Conservation (phyloP, 1,139 yeast genomes). For the Candida dubliniensis region DNA sequence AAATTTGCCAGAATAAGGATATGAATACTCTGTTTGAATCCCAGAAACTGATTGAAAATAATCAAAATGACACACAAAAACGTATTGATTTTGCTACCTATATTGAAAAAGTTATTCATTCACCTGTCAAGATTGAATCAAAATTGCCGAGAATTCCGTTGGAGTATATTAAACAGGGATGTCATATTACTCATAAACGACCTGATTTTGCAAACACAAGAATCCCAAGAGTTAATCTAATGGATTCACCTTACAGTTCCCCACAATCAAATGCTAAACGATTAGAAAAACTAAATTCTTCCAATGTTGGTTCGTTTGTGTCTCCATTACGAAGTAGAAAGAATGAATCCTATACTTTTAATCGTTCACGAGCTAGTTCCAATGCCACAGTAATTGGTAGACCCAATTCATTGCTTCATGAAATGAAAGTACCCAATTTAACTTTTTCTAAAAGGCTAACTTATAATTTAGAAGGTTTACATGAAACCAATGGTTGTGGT, state of each 20-base stretch:
- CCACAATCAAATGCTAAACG: constrained; percentile 18
- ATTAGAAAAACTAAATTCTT: not conserved
- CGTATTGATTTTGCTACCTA: constrained; percentile 9
- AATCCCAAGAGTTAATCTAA: constrained; percentile 34
- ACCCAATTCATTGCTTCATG: constrained; percentile 14
- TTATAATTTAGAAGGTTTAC: constrained; percentile 26
- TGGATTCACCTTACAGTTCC: constrained; percentile 33
- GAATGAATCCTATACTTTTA: constrained; percentile 3
- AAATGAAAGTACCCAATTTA: constrained; percentile 15
- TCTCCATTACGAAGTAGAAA: constrained; percentile 6
- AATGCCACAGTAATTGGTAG: constrained; percentile 15
- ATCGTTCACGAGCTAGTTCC: constrained; percentile 8
- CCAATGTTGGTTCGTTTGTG: not conserved
- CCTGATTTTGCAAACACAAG: constrained; percentile 14
- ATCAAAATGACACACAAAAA: not conserved
- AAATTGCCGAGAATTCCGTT: constrained; percentile 29
- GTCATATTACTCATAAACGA: constrained; percentile 27
- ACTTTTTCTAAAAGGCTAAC: constrained; percentile 12
- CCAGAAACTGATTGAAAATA: not conserved
- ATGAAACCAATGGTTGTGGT: constrained; percentile 2
- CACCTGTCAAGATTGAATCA: constrained; percentile 10
- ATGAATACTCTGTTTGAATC: constrained; percentile 1
- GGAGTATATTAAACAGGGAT: constrained; percentile 24
- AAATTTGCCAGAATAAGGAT: not conserved
- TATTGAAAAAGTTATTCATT: constrained; percentile 9